These are phyloP conservation scores for Conoideocrella luteorostrata DNA, from an alignment of 2,329 filamentous ascomycete genomes.

Conservation along the genomic window DNA sequence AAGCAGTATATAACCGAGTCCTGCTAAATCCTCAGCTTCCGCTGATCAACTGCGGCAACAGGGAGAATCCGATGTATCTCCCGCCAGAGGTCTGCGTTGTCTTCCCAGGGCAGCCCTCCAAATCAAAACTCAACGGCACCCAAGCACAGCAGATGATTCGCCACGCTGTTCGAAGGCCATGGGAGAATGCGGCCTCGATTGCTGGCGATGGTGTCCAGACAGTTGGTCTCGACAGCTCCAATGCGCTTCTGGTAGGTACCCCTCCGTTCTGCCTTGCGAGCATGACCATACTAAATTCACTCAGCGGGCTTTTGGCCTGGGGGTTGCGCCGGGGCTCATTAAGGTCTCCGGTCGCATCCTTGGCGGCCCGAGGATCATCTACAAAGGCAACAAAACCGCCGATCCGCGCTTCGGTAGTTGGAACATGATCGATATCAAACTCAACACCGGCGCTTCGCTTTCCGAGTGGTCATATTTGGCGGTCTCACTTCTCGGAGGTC, in stretches of 20 bases:
- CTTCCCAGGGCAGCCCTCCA: slow-evolving; percentile 48
- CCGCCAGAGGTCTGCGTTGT: slow-evolving; percentile 53
- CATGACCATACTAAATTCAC: too few relatives aligned
- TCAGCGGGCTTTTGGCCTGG: slow-evolving; percentile 46
- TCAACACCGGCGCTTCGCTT: too few relatives aligned
- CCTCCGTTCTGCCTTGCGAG: slow-evolving; percentile 3
- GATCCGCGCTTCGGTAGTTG: slow-evolving; percentile 39
- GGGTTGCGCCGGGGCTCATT: slow-evolving; percentile 43
- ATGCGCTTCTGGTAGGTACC: slow-evolving; percentile 31
- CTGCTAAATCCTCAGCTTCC: slow-evolving; percentile 36
- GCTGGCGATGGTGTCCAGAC: slow-evolving; percentile 39
- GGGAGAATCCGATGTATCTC: slow-evolving; percentile 47
- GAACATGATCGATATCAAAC: too few relatives aligned
- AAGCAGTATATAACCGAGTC: too few relatives aligned
- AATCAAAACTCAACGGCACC: slow-evolving; percentile 38
- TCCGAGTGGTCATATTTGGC: slow-evolving; percentile 37
- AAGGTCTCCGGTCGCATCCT: slow-evolving; percentile 59
- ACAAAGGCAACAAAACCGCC: slow-evolving; percentile 27
- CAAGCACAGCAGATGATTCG: slow-evolving; percentile 55
- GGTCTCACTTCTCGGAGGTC: slow-evolving; percentile 9
- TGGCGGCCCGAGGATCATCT: slow-evolving; percentile 43
- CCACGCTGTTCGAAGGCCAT: slow-evolving; percentile 53
- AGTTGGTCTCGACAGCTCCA: slow-evolving; percentile 36
- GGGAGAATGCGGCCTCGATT: slow-evolving; percentile 51
- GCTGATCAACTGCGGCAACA: slow-evolving; percentile 54